phyloP scores from a whole-genome alignment of 2,329 filamentous ascomycete genomes.

The Trichoderma sp. region DNA sequence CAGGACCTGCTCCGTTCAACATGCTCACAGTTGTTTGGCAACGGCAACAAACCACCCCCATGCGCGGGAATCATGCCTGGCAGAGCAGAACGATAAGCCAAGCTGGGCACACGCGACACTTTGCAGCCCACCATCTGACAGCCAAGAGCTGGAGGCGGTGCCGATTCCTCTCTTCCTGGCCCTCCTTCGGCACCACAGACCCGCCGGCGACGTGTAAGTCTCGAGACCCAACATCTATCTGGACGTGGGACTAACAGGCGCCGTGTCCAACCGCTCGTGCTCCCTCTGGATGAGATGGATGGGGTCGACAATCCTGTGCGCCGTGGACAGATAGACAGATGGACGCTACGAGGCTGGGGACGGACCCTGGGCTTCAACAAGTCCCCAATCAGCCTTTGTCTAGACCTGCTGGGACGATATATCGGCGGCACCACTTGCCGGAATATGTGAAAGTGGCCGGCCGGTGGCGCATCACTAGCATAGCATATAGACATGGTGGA shows the following conservation, averaged over 20 bases:
- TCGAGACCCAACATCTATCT: conserved; percentile 17
- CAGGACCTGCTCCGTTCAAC: not conserved
- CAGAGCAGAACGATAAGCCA: not conserved
- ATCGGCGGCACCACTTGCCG: not conserved
- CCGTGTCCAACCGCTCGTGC: conserved; percentile 4
- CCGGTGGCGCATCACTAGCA: conserved; percentile 11
- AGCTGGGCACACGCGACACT: not conserved
- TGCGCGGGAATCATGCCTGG: not conserved
- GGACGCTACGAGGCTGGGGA: not conserved
- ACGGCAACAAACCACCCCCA: not conserved
- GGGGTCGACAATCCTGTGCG: not conserved
- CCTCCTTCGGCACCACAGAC: conserved; percentile 18
- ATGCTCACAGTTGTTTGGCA: not conserved
- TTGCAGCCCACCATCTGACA: not conserved
- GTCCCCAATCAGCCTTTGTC: not conserved
- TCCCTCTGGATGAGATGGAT: not conserved
- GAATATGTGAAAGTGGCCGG: conserved; percentile 3
- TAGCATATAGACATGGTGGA: conserved; percentile 4
- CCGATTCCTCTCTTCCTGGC: not conserved
- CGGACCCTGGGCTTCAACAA: not conserved
- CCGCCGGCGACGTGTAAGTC: conserved; percentile 12
- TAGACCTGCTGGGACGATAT: conserved; percentile 2
- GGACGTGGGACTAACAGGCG: conserved; percentile 12
- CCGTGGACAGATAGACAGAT: not conserved
- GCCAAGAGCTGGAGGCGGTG: conserved; percentile 1